These are phyloP conservation scores for Eucalyptus albens DNA, from an alignment of 345 rosid genomes.

Conservation along the genomic window DNA sequence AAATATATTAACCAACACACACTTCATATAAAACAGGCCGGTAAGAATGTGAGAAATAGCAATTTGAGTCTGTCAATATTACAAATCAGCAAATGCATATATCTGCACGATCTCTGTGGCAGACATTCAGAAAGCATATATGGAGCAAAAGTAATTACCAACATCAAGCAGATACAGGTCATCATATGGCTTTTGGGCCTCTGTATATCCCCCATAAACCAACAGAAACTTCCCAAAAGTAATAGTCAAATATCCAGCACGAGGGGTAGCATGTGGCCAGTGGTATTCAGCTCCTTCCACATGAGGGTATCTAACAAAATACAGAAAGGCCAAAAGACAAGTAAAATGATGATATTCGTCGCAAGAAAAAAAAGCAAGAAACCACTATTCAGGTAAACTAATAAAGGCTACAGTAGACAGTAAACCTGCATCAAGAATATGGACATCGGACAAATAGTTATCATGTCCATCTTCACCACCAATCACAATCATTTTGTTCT, in stretches of 20 bases:
- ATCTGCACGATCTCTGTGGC: background rate
- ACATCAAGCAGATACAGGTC: slow-evolving; percentile 78
- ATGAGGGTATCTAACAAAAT: slow-evolving; percentile 47
- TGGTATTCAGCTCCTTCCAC: slow-evolving; percentile 74
- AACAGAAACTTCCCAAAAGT: slow-evolving; percentile 72
- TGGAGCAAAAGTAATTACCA: slow-evolving; percentile 30
- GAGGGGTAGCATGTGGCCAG: slow-evolving; percentile 73
- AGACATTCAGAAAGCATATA: background rate
- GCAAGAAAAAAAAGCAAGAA: background rate
- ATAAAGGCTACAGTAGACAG: background rate
- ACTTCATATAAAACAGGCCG: background rate
- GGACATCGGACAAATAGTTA: slow-evolving; percentile 82
- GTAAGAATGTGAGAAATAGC: background rate
- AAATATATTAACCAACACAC: background rate
- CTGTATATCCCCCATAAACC: slow-evolving; percentile 92
- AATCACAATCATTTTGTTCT: slow-evolving; percentile 57
- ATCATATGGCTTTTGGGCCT: slow-evolving; percentile 77
- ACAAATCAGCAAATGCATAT: background rate
- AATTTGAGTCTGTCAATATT: background rate
- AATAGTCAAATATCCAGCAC: slow-evolving; percentile 81
- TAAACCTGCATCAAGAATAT: slow-evolving; percentile 86
- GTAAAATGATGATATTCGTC: background rate
- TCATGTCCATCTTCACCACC: slow-evolving; percentile 96
- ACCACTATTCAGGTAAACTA: background rate
- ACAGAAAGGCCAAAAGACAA: background rate